These are phyloP conservation scores for Prinsepia uniflora DNA, from an alignment of 306 rosid species.

Conservation along the genomic window DNA sequence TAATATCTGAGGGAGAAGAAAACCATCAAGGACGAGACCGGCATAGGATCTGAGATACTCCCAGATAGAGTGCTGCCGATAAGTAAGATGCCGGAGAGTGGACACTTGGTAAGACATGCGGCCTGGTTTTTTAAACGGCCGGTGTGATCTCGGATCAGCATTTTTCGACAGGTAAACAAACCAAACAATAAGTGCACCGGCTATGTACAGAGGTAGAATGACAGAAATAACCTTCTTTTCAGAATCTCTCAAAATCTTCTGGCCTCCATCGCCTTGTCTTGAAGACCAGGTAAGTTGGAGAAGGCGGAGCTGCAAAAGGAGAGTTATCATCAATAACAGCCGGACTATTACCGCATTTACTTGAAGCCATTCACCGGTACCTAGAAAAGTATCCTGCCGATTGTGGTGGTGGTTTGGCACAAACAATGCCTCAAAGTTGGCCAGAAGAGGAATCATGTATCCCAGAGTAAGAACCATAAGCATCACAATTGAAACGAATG, in stretches of 20 bases:
- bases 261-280: slow-evolving; percentile 46
- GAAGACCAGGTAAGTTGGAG: slow-evolving; percentile 77
- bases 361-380: slow-evolving; percentile 79
- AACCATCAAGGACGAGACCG: slow-evolving; percentile 67
- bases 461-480: slow-evolving; percentile 63
- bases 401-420: slow-evolving; percentile 37
- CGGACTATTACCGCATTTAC: slow-evolving; percentile 74
- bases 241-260: slow-evolving; percentile 47
- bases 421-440: slow-evolving; percentile 78
- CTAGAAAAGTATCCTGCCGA: slow-evolving; percentile 48
- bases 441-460: slow-evolving; percentile 71
- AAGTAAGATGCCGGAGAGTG: slow-evolving; percentile 20
- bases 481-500: slow-evolving; percentile 65
- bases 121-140: slow-evolving; percentile 38
- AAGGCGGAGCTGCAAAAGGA: slow-evolving; percentile 71
- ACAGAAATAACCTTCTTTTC: slow-evolving; percentile 58
- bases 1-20: slow-evolving; percentile 73
- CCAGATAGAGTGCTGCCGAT: slow-evolving; percentile 53
- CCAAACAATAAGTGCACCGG: slow-evolving; percentile 57
- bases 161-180: slow-evolving; percentile 42
- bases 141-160: slow-evolving; percentile 25
- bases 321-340: slow-evolving; percentile 72
- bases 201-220: slow-evolving; percentile 58
- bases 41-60: slow-evolving; percentile 61
- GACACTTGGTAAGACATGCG: not conserved